These are phyloP conservation scores for Pseudogymnoascus sp. DNA, from an alignment of 2,329 filamentous ascomycete species.

Conservation along the genomic window DNA sequence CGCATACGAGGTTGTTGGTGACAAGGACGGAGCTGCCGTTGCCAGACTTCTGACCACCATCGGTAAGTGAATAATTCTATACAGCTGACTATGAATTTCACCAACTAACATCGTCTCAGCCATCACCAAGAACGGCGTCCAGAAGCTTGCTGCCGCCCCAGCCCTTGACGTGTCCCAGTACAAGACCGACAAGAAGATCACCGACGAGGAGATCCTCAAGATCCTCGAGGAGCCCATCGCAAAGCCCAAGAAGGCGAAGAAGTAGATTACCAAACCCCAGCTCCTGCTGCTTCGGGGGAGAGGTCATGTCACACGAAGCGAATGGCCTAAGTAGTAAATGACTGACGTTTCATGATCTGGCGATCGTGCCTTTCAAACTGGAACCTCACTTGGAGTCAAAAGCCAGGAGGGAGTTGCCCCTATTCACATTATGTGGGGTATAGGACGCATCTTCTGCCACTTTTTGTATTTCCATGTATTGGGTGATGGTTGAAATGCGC, in stretches of 20 bases:
- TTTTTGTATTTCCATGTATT: not conserved
- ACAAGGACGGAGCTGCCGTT: slow-evolving; percentile 80
- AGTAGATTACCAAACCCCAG: slow-evolving; percentile 32
- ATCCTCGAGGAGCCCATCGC: slow-evolving; percentile 82
- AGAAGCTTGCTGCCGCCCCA: slow-evolving; percentile 70
- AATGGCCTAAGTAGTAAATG: not conserved
- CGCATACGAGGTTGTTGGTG: slow-evolving; percentile 91
- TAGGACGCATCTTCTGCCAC: not conserved
- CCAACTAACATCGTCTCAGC: slow-evolving; percentile 41
- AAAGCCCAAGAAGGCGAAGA: slow-evolving; percentile 69
- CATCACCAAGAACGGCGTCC: slow-evolving; percentile 95
- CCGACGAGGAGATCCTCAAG: slow-evolving; percentile 88
- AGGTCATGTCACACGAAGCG: not conserved
- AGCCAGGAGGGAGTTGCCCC: not conserved
- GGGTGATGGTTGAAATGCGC: not conserved
- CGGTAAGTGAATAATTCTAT: slow-evolving; percentile 51
- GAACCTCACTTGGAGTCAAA: not conserved
- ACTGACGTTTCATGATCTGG: not conserved
- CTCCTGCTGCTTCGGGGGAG: not conserved
- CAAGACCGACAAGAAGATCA: slow-evolving; percentile 97
- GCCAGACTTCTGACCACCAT: slow-evolving; percentile 83
- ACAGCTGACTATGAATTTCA: not conserved
- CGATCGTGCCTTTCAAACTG: not conserved
- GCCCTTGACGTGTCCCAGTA: slow-evolving; percentile 69
- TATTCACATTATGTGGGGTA: not conserved